Base-by-base conservation (phyloP, 164 flowering plant species). In the Warburgia ugandensis region DNA sequence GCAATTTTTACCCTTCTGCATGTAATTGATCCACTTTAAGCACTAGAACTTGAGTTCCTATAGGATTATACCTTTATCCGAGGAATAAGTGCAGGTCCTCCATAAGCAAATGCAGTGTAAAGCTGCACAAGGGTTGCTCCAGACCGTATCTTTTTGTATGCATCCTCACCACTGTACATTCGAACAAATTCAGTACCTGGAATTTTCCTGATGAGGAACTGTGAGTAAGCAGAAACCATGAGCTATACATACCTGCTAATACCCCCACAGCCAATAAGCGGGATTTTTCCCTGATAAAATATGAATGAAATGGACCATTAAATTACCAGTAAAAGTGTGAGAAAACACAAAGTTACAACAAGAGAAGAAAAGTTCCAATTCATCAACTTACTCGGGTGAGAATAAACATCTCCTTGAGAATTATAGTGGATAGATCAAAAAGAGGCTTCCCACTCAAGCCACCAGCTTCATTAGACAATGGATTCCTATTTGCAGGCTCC, bases 381-480 rank as follows among this genome's bases (percentile, higher is more conserved):
- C 57, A 29, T 20, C 29, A 54, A 48, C 76, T 41, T 81, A 88
- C 99, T 82, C 84, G 76, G 31, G 99, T 94, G 43, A 94, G 63
- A 40, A 74, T 59, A 63, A 86, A 89, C 97, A 86, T 94, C 58
- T 94, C 99, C 73, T 76, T 84, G 47, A 89, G 75, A 60, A 86
- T 61, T 45, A 68, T 63, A 45, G 89, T 94, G 29, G 99, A 94
- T 38, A 89, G 56, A 62, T 61, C 50, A 51, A 84, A 84, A 6
- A 89, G 86, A 50, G 97, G 99, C 64, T 80, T 89, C 48, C 99
- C 99, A 60, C 99, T 94, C 56, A 94, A 67, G 54, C 99, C 99
- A 66, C 99, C 99, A 45, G 82, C 4, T 73, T 89, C 99, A 55
- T 63, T 21, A 37, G 92, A 72, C 44, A 84, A 58, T 26, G 96